phyloP scores from a whole-genome alignment of 2,329 filamentous ascomycete species.

The Lachnellula cervina region DNA sequence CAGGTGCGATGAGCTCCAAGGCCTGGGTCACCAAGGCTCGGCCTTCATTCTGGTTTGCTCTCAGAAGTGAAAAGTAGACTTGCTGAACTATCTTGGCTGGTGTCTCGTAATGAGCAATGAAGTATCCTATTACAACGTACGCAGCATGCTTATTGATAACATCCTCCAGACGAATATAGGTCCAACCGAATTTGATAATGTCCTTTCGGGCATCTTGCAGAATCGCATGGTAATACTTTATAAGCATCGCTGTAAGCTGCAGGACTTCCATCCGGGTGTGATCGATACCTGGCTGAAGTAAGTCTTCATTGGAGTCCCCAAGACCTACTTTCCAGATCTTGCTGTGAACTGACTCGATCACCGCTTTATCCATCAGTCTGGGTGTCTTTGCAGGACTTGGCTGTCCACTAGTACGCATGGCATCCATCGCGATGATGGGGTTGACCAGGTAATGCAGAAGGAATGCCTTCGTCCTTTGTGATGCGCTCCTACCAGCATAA shows the following conservation, averaged over 20 bases:
- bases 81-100: constrained; percentile 93
- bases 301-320: constrained; percentile 77
- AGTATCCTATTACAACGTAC: constrained; percentile 95
- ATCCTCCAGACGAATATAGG: constrained; percentile 95
- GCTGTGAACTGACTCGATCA: constrained; percentile 86
- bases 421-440: constrained; percentile 93
- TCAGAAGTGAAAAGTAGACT: constrained; percentile 85
- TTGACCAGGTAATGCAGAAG: constrained; percentile 89
- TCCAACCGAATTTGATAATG: constrained; percentile 99
- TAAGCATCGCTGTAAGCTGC: constrained; percentile 87
- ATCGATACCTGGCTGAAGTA: constrained; percentile 79
- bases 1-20: constrained; percentile 89
- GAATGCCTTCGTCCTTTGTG: constrained; percentile 90
- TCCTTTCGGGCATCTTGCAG: constrained; percentile 92
- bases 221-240: constrained; percentile 88
- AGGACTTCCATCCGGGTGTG: constrained; percentile 94
- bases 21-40: constrained; percentile 89
- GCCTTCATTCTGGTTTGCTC: constrained; percentile 93
- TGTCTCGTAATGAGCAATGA: constrained; percentile 95
- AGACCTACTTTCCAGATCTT: constrained; percentile 92
- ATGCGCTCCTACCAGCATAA: constrained; percentile 72
- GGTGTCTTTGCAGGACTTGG: constrained; percentile 54
- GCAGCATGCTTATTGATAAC: constrained; percentile 98
- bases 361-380: constrained; percentile 75
- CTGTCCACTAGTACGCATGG: constrained; percentile 72